phyloP scores from a whole-genome alignment of 306 rosid genomes.

The Gynostemma pentaphyllum region DNA sequence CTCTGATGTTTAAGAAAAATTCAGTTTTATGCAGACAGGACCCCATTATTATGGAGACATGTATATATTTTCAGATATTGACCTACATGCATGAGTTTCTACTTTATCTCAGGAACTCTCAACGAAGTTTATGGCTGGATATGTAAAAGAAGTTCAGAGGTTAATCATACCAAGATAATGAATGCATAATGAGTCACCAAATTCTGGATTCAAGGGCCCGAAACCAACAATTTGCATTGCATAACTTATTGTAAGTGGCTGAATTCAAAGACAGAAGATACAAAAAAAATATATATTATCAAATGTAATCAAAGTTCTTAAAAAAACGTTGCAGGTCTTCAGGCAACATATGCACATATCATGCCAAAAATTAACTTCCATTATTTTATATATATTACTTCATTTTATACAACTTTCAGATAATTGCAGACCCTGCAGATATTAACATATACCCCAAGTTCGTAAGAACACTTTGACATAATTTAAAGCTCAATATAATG shows the following conservation, averaged over 20 bases:
- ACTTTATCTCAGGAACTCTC: too few species aligned
- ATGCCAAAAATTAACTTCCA: background rate
- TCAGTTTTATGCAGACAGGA: too few species aligned
- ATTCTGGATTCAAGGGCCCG: slow-evolving; percentile 33
- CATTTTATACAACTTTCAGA: background rate
- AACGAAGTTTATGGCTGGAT: too few species aligned
- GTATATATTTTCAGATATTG: too few species aligned
- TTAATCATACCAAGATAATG: slow-evolving; percentile 73
- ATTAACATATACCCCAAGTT: background rate
- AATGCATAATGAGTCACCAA: slow-evolving; percentile 34
- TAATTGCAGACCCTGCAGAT: background rate
- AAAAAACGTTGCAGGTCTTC: background rate
- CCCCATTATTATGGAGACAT: too few species aligned
- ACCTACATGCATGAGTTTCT: too few species aligned
- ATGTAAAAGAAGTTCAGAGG: slow-evolving; percentile 3
- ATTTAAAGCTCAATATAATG: background rate
- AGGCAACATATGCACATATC: background rate
- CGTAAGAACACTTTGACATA: too few species aligned
- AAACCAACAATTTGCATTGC: slow-evolving; percentile 49
- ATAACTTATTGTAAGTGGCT: slow-evolving; percentile 70
- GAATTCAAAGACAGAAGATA: slow-evolving; percentile 15
- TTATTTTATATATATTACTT: background rate
- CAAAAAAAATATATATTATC: background rate
- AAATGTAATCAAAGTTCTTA: background rate
- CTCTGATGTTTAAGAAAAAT: too few species aligned